These are phyloP conservation scores for Diaporthe destruens DNA, from an alignment of 2,329 filamentous ascomycete species.

Conservation along the genomic window DNA sequence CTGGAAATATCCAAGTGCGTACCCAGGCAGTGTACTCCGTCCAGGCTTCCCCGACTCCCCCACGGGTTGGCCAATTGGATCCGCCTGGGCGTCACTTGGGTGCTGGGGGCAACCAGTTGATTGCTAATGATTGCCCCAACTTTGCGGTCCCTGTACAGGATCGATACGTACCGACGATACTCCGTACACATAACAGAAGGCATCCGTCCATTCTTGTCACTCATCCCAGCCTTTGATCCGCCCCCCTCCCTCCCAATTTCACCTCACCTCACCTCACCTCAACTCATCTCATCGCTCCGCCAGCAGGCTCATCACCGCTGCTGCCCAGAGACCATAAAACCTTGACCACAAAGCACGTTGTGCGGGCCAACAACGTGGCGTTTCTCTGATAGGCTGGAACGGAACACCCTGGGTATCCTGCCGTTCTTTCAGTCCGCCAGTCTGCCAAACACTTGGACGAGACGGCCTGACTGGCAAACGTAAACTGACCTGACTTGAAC, in stretches of 20 bases:
- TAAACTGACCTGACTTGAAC: constrained; percentile 25
- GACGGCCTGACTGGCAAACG: constrained; percentile 27
- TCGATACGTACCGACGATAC: constrained; percentile 4
- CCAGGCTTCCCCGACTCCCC: constrained; percentile 2
- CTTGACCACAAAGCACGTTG: not conserved
- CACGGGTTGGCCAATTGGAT: constrained; percentile 13
- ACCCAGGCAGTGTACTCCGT: not conserved
- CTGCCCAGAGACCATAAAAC: not conserved
- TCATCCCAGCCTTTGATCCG: not conserved
- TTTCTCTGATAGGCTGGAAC: constrained; percentile 19
- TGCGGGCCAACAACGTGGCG: constrained; percentile 23
- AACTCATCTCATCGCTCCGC: not conserved
- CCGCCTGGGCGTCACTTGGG: not conserved
- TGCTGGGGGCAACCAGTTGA: constrained; percentile 20
- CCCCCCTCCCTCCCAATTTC: not conserved
- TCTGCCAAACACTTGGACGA: not conserved
- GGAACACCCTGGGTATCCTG: too few relatives aligned
- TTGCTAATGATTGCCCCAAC: constrained; percentile 15
- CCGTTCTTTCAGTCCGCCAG: not conserved
- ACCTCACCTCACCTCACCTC: not conserved
- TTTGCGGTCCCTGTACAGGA: not conserved
- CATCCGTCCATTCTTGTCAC: not conserved
- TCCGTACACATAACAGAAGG: constrained; percentile 19
- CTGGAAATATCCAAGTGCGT: not conserved
- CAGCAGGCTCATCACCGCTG: not conserved